Evolutionary conservation across 2,329 filamentous ascomycete species (phyloP).

Genomic region (Elsinoe australis): DNA sequence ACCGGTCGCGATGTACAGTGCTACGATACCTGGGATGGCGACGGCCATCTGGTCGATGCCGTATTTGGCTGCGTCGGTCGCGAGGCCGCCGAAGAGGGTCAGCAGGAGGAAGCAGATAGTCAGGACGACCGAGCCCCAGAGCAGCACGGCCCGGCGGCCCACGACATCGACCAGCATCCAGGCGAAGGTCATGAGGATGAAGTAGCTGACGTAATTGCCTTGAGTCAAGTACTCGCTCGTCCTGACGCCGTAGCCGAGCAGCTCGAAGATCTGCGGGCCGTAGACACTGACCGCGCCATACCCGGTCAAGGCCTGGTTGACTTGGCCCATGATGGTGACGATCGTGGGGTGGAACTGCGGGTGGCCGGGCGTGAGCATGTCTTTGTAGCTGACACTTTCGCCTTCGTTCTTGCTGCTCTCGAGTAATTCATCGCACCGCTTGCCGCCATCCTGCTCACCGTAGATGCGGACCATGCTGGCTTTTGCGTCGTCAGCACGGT

Average conservation of each 20-base stretch:
- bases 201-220: conserved; percentile 55
- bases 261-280: conserved; percentile 56
- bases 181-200: conserved; percentile 53
- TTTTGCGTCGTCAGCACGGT: conserved; percentile 44
- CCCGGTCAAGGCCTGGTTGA: conserved; percentile 53
- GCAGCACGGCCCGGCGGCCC: conserved; percentile 47
- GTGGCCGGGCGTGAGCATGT: conserved; percentile 51
- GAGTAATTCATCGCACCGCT: conserved; percentile 44
- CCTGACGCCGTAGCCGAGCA: conserved; percentile 48
- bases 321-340: conserved; percentile 55
- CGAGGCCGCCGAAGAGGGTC: conserved; percentile 45
- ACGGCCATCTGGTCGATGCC: conserved; percentile 37
- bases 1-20: conserved; percentile 51
- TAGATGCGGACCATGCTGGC: conserved; percentile 43
- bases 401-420: conserved; percentile 45
- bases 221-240: conserved; percentile 51
- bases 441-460: conserved; percentile 43
- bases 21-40: conserved; percentile 45
- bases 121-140: conserved; percentile 46
- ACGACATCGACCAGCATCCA: conserved; percentile 53
- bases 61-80: conserved; percentile 34
- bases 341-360: conserved; percentile 54
- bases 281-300: conserved; percentile 57
- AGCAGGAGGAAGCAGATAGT: conserved; percentile 46
- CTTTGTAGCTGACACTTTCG: conserved; percentile 44